Percentiles rank a stretch among this genome's conserved stretches.
Conservation (phyloP, 2,329 filamentous ascomycete species). For the Claviceps capensis region DNA sequence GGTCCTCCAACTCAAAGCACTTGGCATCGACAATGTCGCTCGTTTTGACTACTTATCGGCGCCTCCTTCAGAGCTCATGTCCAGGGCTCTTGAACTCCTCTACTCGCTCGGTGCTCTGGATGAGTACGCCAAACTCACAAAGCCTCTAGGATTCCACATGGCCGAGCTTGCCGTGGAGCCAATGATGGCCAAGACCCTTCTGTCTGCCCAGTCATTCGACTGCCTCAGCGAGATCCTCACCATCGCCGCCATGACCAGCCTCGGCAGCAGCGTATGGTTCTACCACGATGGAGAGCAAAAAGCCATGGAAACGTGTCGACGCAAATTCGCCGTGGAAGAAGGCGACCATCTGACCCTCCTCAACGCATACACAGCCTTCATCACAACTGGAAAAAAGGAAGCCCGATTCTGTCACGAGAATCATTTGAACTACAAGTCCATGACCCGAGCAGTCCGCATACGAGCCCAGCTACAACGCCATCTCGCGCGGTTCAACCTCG, state of each 20-base stretch:
- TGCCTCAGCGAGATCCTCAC: slow-evolving; percentile 79
- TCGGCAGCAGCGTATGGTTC: slow-evolving; percentile 75
- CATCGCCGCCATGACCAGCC: slow-evolving; percentile 86
- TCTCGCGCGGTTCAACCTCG: slow-evolving; percentile 70
- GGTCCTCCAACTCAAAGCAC: slow-evolving; percentile 80
- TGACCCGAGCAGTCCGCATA: slow-evolving; percentile 73
- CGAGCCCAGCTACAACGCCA: slow-evolving; percentile 76
- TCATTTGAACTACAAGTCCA: slow-evolving; percentile 71
- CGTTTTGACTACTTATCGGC: slow-evolving; percentile 81
- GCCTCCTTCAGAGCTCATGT: slow-evolving; percentile 72
- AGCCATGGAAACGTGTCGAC: slow-evolving; percentile 55
- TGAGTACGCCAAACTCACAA: slow-evolving; percentile 78
- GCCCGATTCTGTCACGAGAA: slow-evolving; percentile 79
- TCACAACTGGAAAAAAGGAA: slow-evolving; percentile 71
- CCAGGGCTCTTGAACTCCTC: slow-evolving; percentile 75
- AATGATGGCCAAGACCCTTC: slow-evolving; percentile 84
- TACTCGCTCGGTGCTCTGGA: slow-evolving; percentile 80
- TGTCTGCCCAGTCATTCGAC: slow-evolving; percentile 59
- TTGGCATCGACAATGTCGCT: slow-evolving; percentile 88
- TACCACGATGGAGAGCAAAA: slow-evolving; percentile 66
- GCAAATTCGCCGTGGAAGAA: slow-evolving; percentile 82
- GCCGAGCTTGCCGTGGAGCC: slow-evolving; percentile 86
- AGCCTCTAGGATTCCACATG: slow-evolving; percentile 79
- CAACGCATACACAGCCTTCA: slow-evolving; percentile 85
- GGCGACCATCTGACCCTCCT: slow-evolving; percentile 87